Conservation (phyloP, 2,329 filamentous ascomycete genomes). For the Parasarocladium wereldwijsianum region DNA sequence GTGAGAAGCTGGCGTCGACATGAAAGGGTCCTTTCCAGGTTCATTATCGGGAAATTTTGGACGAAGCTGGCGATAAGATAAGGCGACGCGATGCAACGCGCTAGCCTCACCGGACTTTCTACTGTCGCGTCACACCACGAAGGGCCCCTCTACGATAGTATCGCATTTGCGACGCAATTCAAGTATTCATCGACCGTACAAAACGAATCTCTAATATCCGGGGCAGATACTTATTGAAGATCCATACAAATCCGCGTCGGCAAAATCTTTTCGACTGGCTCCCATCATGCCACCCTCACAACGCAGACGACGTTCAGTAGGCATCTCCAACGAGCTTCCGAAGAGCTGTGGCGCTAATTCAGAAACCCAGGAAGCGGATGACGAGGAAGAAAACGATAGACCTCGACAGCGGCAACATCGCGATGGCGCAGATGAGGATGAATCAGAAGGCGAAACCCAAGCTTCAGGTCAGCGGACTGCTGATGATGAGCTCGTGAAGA, state of each 20-base stretch:
- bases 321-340: constrained; percentile 6
- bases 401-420: constrained; percentile 16
- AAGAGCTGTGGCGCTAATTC: too few relatives aligned
- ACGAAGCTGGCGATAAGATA: constrained; percentile 12
- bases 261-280: neutral
- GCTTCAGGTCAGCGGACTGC: constrained; percentile 19
- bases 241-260: too few relatives aligned
- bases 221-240: too few relatives aligned
- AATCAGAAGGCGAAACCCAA: constrained; percentile 21
- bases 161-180: too few relatives aligned
- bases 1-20: too few relatives aligned
- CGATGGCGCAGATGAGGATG: constrained; percentile 1
- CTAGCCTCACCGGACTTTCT: too few relatives aligned
- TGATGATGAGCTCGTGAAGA: constrained; percentile 43
- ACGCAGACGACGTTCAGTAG: constrained; percentile 18
- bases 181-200: too few relatives aligned
- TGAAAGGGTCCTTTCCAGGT: too few relatives aligned
- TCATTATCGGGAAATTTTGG: constrained; percentile 5
- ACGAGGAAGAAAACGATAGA: constrained; percentile 17
- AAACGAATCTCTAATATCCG: too few relatives aligned
- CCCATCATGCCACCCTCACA: constrained; percentile 16
- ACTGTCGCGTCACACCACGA: too few relatives aligned
- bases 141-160: too few relatives aligned
- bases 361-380: constrained; percentile 16
- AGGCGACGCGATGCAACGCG: constrained; percentile 4